Base-by-base conservation (phyloP, 2,329 filamentous ascomycete species). In the Magnaporthales sp. region DNA sequence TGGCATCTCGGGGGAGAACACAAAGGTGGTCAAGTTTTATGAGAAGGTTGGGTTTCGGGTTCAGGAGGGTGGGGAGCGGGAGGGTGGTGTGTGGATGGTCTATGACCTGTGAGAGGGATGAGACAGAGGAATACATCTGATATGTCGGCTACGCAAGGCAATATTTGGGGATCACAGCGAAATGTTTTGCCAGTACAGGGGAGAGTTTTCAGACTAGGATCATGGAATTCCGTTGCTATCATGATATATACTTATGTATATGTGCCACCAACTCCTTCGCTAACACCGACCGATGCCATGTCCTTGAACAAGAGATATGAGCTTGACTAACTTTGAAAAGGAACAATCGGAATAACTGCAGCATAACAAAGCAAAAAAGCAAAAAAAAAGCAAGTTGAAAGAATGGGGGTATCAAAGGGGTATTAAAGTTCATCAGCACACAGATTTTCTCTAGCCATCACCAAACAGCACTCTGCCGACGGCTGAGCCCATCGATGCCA, bases 21-120 rank as follows among this genome's bases (percentile, higher is more conserved):
- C 69, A 6, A 78, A 79, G 74, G 82, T 83, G 15, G 77, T 84
- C 60, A 70, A 72, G 61, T 83, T 83, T 70, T 84, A 84, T 69
- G 77, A 83, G 72, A 78, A 72, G 72, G 69, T 80, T 67, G 82
- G 80, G 46, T 83, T 84, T 67, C 73, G 74, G 67, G 71, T 80
- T 9, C 72, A 75, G 68, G 73, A 74, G 5, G 75, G 76, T 2
- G 77, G 75, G 4, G 74, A 75, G 63, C 73, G 71, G 68, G 75
- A 74, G 60, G 70, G 70, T 8, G 74, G 74, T 60, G 76, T 78
- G 51, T 77, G 73, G 75, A 81, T 82, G 80, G 77, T 80, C 66
- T 76, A 72, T 70, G 79, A 80, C 66, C 69, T 79, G 65, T 71
- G 67, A 64, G 4, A 15, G 13, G 32, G 8, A 13, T 38, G 32